Base-by-base conservation (phyloP, 176 grass and related monocot genomes). In the Raddia distichophylla region DNA sequence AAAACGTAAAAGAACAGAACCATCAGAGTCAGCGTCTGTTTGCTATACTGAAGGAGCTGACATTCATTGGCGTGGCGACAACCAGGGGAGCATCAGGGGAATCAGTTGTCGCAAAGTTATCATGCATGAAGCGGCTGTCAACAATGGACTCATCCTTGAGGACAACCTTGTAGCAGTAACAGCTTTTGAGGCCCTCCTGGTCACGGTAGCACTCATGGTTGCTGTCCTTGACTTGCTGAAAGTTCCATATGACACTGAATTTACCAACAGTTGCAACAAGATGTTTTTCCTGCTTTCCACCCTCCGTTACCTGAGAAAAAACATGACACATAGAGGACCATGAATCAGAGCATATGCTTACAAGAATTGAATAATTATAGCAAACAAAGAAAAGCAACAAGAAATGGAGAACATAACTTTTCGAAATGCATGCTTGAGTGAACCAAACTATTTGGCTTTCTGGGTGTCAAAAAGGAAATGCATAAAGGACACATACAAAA, bases 161-260 rank as follows among this genome's bases (percentile, higher is more conserved):
- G 37, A 99, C 88, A 11, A 99, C 89, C 67, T 95, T 95, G 84
- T 99, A 99, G 44, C 96, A 98, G 80, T 95, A 98, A 75, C 96
- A 98, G 14, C 90, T 98, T 80, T 98, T 98, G n/a, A 98, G 86
- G 5, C 96, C 96, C 61, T 98, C 82, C 52, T 95, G 95, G 70
- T 95, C 90, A 4, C 58, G 73, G 57, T 98, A 98, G 72, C 96
- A 98, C 10, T 91, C 86, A 9, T 98, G 92, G 17, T 91, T 88
- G 78, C 91, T 88, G 76, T 93, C 90, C 87, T 95, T 95, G 3
- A 99, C 96, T 6, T 86, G 82, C 42, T 84, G 86, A 50, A 95
- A 99, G 86, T 93, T 91, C 96, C 96, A 99, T 62, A 95, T 89
- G 63, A 99, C 82, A 42, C 96, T 95, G 60, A 99, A 99, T 73